These are phyloP conservation scores for Beauveria scarabaeidicola DNA, from an alignment of 2,329 filamentous ascomycete genomes.

Conservation along the genomic window DNA sequence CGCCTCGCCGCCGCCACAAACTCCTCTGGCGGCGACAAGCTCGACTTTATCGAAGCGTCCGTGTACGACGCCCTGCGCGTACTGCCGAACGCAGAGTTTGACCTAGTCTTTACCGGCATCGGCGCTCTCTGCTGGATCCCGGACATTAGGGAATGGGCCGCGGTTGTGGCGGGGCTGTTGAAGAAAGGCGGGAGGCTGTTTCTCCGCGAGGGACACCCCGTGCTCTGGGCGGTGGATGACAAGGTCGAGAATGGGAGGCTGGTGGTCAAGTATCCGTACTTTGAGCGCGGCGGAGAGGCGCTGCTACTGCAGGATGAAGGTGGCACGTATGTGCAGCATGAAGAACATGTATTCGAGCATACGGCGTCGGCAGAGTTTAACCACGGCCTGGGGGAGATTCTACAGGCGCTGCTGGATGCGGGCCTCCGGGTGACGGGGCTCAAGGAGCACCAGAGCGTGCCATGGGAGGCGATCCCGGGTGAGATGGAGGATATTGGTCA, in stretches of 20 bases:
- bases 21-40: conserved; percentile 9
- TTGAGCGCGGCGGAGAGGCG: conserved; percentile 11
- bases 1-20: conserved; percentile 6
- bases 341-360: conserved; percentile 3
- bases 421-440: conserved; percentile 11
- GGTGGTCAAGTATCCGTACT: conserved; percentile 13
- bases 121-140: conserved; percentile 15
- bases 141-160: conserved; percentile 9
- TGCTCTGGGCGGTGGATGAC: conserved; percentile 12
- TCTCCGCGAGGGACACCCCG: conserved; percentile 13
- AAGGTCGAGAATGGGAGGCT: neutral
- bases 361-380: conserved; percentile 12
- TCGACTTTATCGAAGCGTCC: conserved; percentile 13
- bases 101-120: conserved; percentile 15
- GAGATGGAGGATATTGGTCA: conserved; percentile 9
- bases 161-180: conserved; percentile 11
- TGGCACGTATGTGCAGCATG: conserved; percentile 11
- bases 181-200: conserved; percentile 12
- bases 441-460: conserved; percentile 13
- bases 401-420: conserved; percentile 12
- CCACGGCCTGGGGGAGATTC: conserved; percentile 14
- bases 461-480: conserved; percentile 9
- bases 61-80: conserved; percentile 10
- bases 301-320: conserved; percentile 4
- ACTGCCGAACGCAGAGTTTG: neutral